Evolutionary conservation across 2,329 filamentous ascomycete species (phyloP).

Genomic region (Epichloe typhina): DNA sequence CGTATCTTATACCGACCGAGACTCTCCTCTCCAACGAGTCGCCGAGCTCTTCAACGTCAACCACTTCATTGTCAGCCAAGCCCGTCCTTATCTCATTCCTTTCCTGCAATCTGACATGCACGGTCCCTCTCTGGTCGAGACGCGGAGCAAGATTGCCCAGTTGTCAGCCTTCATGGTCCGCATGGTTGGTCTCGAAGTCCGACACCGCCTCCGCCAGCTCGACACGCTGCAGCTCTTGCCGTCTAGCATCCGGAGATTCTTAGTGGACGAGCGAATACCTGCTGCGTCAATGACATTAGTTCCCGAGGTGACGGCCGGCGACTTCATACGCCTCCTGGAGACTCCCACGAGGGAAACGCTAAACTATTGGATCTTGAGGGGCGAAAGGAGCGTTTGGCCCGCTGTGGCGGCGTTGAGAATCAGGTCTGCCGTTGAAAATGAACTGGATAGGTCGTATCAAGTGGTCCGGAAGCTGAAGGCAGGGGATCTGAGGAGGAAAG

Average conservation of each 20-base stretch:
- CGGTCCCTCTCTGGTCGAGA: conserved; percentile 51
- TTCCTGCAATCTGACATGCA: conserved; percentile 74
- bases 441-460: conserved; percentile 77
- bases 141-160: conserved; percentile 43
- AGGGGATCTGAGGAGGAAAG: conserved; percentile 34
- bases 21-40: conserved; percentile 53
- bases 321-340: conserved; percentile 71
- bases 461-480: conserved; percentile 53
- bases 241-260: conserved; percentile 54
- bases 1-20: conserved; percentile 51
- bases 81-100: conserved; percentile 76
- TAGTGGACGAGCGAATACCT: conserved; percentile 72
- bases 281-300: conserved; percentile 70
- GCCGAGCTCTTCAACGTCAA: conserved; percentile 84
- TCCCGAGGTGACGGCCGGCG: conserved; percentile 57
- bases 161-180: conserved; percentile 47
- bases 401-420: conserved; percentile 71
- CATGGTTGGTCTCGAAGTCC: conserved; percentile 61
- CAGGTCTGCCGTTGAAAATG: conserved; percentile 73
- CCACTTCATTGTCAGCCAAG: conserved; percentile 90
- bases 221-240: conserved; percentile 66
- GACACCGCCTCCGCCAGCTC: conserved; percentile 69
- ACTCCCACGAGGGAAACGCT: conserved; percentile 64
- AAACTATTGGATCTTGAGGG: conserved; percentile 73
- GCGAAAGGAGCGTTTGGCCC: conserved; percentile 85